Conservation (phyloP, 2,329 filamentous ascomycete genomes). For the Zymoseptoria brevis region DNA sequence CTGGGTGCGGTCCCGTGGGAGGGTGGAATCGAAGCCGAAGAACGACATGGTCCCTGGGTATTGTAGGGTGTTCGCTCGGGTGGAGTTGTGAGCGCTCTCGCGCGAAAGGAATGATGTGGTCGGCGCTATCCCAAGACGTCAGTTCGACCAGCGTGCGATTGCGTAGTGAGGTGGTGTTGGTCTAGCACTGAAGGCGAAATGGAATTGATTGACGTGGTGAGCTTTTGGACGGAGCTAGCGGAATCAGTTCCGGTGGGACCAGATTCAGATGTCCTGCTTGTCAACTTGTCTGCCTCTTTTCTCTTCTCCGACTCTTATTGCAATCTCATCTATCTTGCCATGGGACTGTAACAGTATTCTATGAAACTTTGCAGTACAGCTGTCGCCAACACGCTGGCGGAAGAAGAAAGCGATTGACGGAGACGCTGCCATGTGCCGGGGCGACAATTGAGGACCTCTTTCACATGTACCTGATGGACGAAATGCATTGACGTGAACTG, state of each 20-base stretch:
- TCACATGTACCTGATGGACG: too few species aligned
- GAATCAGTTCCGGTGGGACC: neutral
- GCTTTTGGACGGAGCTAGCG: neutral
- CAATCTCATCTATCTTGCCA: too few species aligned
- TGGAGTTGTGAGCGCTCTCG: neutral
- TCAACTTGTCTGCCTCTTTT: too few species aligned
- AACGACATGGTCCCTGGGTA: conserved; percentile 58
- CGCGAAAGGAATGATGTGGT: neutral
- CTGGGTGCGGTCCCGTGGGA: conserved; percentile 56
- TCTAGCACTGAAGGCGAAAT: neutral
- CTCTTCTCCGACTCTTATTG: too few species aligned
- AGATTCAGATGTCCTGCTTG: too few species aligned
- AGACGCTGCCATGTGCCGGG: too few species aligned
- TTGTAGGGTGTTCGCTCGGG: neutral
- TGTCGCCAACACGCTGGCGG: too few species aligned
- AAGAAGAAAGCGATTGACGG: too few species aligned
- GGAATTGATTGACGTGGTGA: neutral
- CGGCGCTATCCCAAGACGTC: neutral
- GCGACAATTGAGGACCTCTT: too few species aligned
- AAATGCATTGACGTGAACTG: too few species aligned
- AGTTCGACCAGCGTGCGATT: neutral
- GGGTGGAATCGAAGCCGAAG: conserved; percentile 74
- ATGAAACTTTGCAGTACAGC: too few species aligned
- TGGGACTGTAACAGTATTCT: too few species aligned
- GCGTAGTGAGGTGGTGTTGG: neutral